Evolutionary conservation across 2,329 filamentous ascomycete species (phyloP).

Genomic region (Fusarium papillatum): DNA sequence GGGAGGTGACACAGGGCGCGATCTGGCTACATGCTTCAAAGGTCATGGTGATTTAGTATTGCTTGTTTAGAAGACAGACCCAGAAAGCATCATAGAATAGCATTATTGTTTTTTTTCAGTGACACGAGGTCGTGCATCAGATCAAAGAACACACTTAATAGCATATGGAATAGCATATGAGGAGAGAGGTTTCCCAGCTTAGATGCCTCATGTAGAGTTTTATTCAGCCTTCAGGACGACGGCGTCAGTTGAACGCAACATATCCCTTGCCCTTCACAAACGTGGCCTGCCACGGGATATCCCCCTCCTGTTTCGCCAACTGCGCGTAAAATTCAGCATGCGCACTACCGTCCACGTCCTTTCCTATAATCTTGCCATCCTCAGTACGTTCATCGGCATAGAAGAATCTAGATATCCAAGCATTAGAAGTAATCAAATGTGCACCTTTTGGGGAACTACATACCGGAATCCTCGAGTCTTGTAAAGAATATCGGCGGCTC

Average conservation of each 20-base stretch:
- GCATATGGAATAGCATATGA: neutral
- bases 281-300: neutral
- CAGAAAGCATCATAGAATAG: too few relatives aligned
- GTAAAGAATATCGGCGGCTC: constrained; percentile 2
- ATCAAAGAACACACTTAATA: too few relatives aligned
- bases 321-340: neutral
- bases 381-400: neutral
- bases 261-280: neutral
- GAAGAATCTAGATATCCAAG: neutral
- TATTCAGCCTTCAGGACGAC: too few relatives aligned
- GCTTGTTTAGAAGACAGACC: neutral
- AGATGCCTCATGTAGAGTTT: neutral
- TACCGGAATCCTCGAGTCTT: neutral
- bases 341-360: neutral
- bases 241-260: neutral
- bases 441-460: neutral
- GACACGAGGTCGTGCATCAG: too few relatives aligned
- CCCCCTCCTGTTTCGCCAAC: neutral
- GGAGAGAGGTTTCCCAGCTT: neutral
- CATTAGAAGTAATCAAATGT: neutral
- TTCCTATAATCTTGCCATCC: neutral
- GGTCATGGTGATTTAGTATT: neutral
- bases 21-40: neutral
- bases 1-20: neutral
- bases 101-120: too few relatives aligned